Conservation (phyloP, 140 eudicot genomes). For the Anethum foeniculum region DNA sequence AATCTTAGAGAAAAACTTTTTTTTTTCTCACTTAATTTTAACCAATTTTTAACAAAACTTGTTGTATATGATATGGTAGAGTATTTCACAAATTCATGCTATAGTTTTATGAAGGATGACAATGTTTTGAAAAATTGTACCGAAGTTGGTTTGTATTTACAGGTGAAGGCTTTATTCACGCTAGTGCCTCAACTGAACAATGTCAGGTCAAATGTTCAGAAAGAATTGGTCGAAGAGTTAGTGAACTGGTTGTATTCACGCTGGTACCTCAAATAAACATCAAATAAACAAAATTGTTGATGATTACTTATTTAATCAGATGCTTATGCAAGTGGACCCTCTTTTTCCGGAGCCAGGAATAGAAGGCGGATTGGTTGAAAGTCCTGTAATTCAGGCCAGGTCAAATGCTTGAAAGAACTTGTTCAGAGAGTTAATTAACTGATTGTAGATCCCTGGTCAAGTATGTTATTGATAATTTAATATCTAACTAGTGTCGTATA, state of each 20-base stretch:
- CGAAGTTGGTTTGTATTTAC: not conserved
- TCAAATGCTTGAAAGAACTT: conserved; percentile 7
- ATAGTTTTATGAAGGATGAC: not conserved
- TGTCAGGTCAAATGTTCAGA: too few relatives aligned
- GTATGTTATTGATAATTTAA: not conserved
- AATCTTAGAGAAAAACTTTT: not conserved
- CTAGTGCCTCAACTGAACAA: too few relatives aligned
- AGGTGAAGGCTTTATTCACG: conserved; percentile 54
- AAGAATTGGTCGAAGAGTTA: too few relatives aligned
- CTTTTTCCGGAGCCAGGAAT: conserved; percentile 53
- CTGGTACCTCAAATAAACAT: too few relatives aligned
- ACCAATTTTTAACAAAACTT: not conserved
- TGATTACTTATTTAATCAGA: too few relatives aligned
- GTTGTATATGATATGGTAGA: not conserved
- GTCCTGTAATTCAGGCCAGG: conserved; percentile 54
- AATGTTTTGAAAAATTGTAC: not conserved
- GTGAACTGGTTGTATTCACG: too few relatives aligned
- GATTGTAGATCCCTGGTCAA: not conserved
- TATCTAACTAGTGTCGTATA: not conserved
- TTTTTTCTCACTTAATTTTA: not conserved
- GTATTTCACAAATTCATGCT: not conserved
- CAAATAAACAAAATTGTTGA: too few relatives aligned
- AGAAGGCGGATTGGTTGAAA: conserved; percentile 85
- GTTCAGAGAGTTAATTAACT: not conserved
- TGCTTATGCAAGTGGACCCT: too few relatives aligned